A percentile compares a stretch with the other conserved stretches of the same genome.
Evolutionary conservation across 148 eudicot species (phyloP).

Genomic region (Diospyros kaki): DNA sequence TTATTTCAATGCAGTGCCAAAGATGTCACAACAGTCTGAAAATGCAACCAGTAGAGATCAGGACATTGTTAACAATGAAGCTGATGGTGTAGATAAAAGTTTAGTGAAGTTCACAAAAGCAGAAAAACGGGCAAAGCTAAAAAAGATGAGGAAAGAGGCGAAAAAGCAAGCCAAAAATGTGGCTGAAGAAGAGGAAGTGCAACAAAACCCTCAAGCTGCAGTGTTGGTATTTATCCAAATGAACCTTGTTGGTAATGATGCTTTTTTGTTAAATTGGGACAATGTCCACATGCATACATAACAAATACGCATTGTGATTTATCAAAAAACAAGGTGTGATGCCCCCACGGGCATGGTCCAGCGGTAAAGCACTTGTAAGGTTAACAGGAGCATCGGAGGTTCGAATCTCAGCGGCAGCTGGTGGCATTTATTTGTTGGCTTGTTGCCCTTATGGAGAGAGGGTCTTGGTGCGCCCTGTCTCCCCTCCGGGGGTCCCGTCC

Average conservation of each 20-base stretch:
- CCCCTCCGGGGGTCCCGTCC: too few relatives aligned
- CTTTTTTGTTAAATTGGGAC: neutral
- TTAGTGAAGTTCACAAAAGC: conserved; percentile 54
- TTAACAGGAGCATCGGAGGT: too few relatives aligned
- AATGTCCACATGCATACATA: too few relatives aligned
- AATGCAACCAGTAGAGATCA: conserved; percentile 36
- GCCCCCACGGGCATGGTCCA: too few relatives aligned
- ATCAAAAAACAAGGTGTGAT: too few relatives aligned
- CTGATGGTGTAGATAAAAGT: conserved; percentile 25
- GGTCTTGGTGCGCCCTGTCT: too few relatives aligned
- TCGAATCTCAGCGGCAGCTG: too few relatives aligned
- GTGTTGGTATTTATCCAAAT: conserved; percentile 44
- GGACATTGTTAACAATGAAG: conserved; percentile 28
- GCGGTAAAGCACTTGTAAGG: too few relatives aligned
- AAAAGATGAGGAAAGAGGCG: conserved; percentile 77
- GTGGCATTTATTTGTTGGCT: too few relatives aligned
- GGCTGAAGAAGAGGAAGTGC: conserved; percentile 38
- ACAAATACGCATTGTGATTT: too few relatives aligned
- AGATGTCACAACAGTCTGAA: conserved; percentile 25
- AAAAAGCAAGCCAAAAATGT: conserved; percentile 71
- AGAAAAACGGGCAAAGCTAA: conserved; percentile 77
- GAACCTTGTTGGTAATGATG: neutral
- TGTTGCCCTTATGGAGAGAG: too few relatives aligned
- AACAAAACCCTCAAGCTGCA: conserved; percentile 55
- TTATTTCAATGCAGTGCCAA: conserved; percentile 36